Evolutionary conservation across 2,329 filamentous ascomycete species (phyloP), one percentile per base, ranked within the genome.

Genomic region (Aspergillus niger): DNA sequence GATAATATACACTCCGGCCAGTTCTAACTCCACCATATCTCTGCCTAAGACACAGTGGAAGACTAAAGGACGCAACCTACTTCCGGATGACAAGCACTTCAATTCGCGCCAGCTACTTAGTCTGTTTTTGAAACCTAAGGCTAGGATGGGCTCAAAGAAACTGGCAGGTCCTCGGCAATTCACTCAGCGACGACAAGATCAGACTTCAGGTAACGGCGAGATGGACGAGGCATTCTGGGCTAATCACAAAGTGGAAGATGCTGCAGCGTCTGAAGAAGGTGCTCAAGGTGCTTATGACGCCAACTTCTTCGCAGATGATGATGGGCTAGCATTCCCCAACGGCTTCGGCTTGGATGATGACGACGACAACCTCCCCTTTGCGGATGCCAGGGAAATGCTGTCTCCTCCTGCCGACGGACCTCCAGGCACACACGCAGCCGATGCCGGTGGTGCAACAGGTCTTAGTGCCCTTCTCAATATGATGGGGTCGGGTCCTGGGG

Each of bases 181-280:
- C 54, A 68, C 64, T 53, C 67, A 61, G 57, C 76, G 68, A 56
- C 79, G 72, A 39, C 77, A 80, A 28, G 79, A 82, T 22, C 81
- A 84, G 57, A 83, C 85, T 38, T 79, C 86, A 8, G 85, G 84
- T 1, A 86, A 89, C 62, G 90, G 88, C 43, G 91, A 97, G 61
- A 91, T 97, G 82, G 92, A 98, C 71, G 94, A 97, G 77, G 93
- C 91, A 20, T 98, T 96, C 79, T 99, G 95, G 92, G 95, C 95
- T 5, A 84, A 86, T 44, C 77, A 77, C 60, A 78, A 72, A 69
- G 74, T 66, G 43, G 87, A 84, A 78, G 90, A 86, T 74, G 87
- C 73, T 48, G 69, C 73, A 64, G 61, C 69, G 22, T 67, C 73
- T 53, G 77, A 81, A 54, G 88, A 89, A 24, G 86, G 87, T 48